A percentile compares a stretch with the other conserved stretches of the same genome.
Conservation (phyloP, 495 filamentous ascomycete genomes). For the Penicillium malachiteum region DNA sequence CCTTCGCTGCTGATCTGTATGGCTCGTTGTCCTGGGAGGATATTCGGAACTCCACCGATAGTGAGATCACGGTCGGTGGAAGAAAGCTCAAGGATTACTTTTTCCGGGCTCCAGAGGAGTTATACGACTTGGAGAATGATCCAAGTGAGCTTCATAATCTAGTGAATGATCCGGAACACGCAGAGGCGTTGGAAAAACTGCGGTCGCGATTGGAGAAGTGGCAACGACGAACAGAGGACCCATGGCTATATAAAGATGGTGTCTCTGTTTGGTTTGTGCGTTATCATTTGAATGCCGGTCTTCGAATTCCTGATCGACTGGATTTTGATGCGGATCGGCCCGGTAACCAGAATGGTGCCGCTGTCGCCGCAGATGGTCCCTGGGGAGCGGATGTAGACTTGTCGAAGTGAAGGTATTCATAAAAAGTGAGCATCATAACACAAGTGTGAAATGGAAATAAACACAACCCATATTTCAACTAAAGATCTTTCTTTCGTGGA, state of each 20-base stretch:
- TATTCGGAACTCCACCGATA: conserved; percentile 24
- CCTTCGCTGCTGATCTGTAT: conserved; percentile 44
- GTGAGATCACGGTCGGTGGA: conserved; percentile 30
- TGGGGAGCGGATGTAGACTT: no score
- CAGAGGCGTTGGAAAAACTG: conserved; percentile 21
- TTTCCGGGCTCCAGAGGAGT: conserved; percentile 39
- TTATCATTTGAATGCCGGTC: conserved; percentile 29
- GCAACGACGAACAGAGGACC: conserved; percentile 41
- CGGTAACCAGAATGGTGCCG: background rate
- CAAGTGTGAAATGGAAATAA: no score
- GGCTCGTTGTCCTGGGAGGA: conserved; percentile 37
- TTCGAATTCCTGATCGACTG: conserved; percentile 40
- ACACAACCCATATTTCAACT: no score
- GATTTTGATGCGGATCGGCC: conserved; percentile 31
- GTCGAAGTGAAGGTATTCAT: no score
- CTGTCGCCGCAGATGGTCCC: no score
- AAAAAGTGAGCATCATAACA: no score
- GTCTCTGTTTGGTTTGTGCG: conserved; percentile 26
- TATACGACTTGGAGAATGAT: conserved; percentile 43
- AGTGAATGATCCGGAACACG: conserved; percentile 21
- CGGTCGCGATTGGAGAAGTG: conserved; percentile 33
- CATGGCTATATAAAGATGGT: conserved; percentile 43
- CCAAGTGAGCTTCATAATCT: conserved; percentile 39
- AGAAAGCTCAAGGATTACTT: conserved; percentile 38
- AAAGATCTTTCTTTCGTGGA: no score